Conservation (phyloP, 2,329 filamentous ascomycete genomes). For the Nigrospora oryzae region DNA sequence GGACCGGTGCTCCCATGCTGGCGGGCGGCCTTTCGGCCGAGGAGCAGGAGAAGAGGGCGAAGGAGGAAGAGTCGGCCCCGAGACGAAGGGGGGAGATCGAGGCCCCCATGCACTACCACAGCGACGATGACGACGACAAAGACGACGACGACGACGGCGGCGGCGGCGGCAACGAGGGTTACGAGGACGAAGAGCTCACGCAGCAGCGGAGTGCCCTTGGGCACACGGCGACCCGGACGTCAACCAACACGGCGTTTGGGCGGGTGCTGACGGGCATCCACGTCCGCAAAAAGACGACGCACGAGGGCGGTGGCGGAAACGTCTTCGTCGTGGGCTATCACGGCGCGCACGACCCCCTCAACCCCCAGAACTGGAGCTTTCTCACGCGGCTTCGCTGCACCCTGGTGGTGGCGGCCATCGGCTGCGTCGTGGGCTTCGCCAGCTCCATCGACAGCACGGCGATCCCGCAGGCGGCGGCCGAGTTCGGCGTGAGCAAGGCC, state of each 20-base stretch:
- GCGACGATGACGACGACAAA: not conserved
- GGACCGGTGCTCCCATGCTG: no score
- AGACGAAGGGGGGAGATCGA: no score
- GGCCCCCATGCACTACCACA: no score
- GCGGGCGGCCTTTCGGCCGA: no score
- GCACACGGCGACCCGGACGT: no score
- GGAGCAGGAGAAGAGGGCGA: no score
- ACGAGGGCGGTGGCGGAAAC: slow-evolving; percentile 1
- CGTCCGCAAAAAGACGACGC: not conserved
- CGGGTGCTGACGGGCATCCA: slow-evolving; percentile 1
- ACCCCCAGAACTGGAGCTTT: slow-evolving; percentile 9
- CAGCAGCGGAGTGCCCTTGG: no score
- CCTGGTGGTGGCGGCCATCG: not conserved
- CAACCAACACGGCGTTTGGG: not conserved
- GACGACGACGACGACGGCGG: no score
- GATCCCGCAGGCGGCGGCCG: slow-evolving; percentile 2
- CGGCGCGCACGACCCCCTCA: slow-evolving; percentile 5
- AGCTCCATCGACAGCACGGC: slow-evolving; percentile 6
- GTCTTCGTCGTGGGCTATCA: slow-evolving; percentile 7
- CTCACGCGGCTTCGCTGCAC: slow-evolving; percentile 4
- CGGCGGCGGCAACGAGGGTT: not conserved
- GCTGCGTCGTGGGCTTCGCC: slow-evolving; percentile 4
- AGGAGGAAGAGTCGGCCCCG: no score
- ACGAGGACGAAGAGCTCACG: no score
- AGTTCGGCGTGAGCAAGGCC: slow-evolving; percentile 6